phyloP scores from a whole-genome alignment of 1,139 yeast species.

The Suhomyces kunorum region DNA sequence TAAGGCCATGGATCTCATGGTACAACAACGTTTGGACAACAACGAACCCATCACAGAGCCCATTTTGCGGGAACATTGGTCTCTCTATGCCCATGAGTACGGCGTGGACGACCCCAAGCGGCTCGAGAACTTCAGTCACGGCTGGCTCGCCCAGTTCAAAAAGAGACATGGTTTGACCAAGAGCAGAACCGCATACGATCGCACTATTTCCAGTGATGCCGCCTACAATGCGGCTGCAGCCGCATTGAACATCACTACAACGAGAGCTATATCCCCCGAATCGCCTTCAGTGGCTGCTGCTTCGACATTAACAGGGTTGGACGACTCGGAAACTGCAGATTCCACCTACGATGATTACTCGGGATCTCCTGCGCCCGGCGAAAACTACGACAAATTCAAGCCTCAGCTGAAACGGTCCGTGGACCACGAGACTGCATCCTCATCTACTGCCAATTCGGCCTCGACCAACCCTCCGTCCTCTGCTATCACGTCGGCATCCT shows the following conservation, averaged over 20 bases:
- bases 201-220: not conserved
- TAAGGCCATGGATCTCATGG: constrained; percentile 57
- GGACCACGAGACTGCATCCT: not conserved
- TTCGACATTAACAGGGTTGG: constrained; percentile 6
- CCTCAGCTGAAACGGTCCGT: not conserved
- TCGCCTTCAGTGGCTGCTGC: constrained; percentile 14
- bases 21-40: constrained; percentile 43
- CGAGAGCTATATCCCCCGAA: constrained; percentile 5
- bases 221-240: constrained; percentile 4
- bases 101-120: constrained; percentile 65
- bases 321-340: constrained; percentile 10
- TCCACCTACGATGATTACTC: constrained; percentile 13
- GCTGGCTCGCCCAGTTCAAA: constrained; percentile 62
- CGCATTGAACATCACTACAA: constrained; percentile 4
- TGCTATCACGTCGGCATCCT: constrained; percentile 1
- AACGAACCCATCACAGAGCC: constrained; percentile 57
- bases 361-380: constrained; percentile 2
- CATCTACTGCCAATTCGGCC: not conserved
- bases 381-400: constrained; percentile 2
- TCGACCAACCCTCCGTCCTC: not conserved
- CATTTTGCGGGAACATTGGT: constrained; percentile 57
- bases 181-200: constrained; percentile 32
- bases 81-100: constrained; percentile 52
- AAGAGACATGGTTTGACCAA: constrained; percentile 56
- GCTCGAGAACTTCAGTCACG: constrained; percentile 55